Conservation (phyloP, 2,329 filamentous ascomycete species). For the Arthrobotrys conoides region DNA sequence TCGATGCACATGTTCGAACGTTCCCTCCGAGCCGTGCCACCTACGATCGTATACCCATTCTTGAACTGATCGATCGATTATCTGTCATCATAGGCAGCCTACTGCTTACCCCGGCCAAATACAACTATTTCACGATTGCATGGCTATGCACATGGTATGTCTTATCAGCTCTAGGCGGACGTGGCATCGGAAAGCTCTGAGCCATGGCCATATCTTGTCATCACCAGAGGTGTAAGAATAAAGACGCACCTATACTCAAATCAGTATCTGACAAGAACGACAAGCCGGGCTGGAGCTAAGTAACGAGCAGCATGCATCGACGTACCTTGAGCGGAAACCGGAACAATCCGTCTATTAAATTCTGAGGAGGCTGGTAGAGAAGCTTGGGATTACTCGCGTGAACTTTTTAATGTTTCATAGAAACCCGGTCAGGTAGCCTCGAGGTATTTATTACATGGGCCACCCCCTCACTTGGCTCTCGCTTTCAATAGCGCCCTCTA, state of each 20-base stretch:
- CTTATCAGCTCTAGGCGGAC: slow-evolving; percentile 18
- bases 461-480: slow-evolving; percentile 11
- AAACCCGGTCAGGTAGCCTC: slow-evolving; percentile 34
- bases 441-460: neutral
- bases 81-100: neutral
- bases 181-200: slow-evolving; percentile 10
- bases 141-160: neutral
- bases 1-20: neutral
- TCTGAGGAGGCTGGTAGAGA: slow-evolving; percentile 21
- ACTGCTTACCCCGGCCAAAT: neutral
- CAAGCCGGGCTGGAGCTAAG: neutral
- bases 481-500: neutral
- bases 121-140: slow-evolving; percentile 1
- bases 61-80: neutral
- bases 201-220: slow-evolving; percentile 5
- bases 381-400: neutral
- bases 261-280: slow-evolving; percentile 17
- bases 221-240: neutral
- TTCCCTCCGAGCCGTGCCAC: neutral
- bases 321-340: slow-evolving; percentile 12
- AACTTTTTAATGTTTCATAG: neutral
- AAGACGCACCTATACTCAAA: slow-evolving; percentile 11
- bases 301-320: neutral
- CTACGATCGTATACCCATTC: neutral
- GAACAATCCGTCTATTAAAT: slow-evolving; percentile 9